These are phyloP conservation scores for Verbascum thapsus DNA, from an alignment of 257 asterid species.

Conservation along the genomic window DNA sequence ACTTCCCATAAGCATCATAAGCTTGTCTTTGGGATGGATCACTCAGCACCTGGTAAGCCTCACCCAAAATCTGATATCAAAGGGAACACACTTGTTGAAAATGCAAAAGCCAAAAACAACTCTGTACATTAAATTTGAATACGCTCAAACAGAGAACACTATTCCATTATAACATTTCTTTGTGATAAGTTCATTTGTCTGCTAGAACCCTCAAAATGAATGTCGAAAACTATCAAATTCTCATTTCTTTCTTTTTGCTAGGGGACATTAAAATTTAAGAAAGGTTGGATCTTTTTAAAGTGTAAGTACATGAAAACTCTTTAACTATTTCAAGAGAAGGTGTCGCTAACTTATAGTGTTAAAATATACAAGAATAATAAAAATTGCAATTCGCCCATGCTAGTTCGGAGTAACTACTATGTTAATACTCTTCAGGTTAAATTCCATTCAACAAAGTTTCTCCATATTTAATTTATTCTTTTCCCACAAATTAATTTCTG, in stretches of 20 bases:
- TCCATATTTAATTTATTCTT: not conserved
- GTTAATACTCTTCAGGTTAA: not conserved
- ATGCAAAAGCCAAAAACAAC: constrained; percentile 27
- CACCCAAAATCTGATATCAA: constrained; percentile 81
- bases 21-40: constrained; percentile 91
- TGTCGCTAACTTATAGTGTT: not conserved
- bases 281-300: not conserved
- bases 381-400: not conserved
- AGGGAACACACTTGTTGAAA: constrained; percentile 28
- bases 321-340: constrained; percentile 1
- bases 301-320: not conserved
- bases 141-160: constrained; percentile 17
- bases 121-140: constrained; percentile 25
- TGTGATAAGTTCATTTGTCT: not conserved
- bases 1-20: constrained; percentile 89
- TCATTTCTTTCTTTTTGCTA: not conserved
- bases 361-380: not conserved
- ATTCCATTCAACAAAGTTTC: too few species aligned
- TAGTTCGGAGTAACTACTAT: not conserved
- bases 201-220: not conserved
- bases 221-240: not conserved
- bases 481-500: not conserved
- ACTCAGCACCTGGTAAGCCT: constrained; percentile 98
- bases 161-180: not conserved
- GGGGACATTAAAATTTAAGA: not conserved